phyloP scores from a whole-genome alignment of 2,329 filamentous ascomycete species.

The Biscogniauxia sp. region DNA sequence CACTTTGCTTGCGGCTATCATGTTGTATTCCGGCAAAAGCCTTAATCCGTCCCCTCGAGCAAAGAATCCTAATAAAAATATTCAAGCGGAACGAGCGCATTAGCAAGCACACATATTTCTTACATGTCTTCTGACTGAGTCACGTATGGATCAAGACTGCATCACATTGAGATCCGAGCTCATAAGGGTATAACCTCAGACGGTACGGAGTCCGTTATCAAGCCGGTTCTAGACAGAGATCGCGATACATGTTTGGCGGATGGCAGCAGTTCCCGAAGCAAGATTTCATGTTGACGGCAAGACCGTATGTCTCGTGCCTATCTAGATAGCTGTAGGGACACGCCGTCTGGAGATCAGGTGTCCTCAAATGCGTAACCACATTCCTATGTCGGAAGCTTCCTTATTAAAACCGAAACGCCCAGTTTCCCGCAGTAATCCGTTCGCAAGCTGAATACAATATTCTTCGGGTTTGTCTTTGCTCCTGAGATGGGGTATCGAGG shows the following conservation, averaged over 20 bases:
- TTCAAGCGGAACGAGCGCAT: not conserved
- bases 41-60: not conserved
- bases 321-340: not conserved
- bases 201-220: not conserved
- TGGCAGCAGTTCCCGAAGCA: not conserved
- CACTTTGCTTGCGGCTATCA: not conserved
- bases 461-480: not conserved
- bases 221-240: not conserved
- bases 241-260: not conserved
- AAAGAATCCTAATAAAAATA: not conserved
- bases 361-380: not conserved
- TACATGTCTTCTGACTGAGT: not conserved
- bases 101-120: not conserved
- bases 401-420: not conserved
- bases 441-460: slow-evolving; percentile 1
- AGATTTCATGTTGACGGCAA: not conserved
- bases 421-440: not conserved
- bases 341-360: not conserved
- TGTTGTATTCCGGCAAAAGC: not conserved
- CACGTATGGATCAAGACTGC: not conserved
- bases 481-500: slow-evolving; percentile 20
- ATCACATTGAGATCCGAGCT: not conserved
- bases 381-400: not conserved
- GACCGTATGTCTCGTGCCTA: not conserved
- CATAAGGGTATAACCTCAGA: not conserved